Evolutionary conservation across 1,284 basidiomycete genomes (phyloP).

Genomic region (Blastosporella zonata): DNA sequence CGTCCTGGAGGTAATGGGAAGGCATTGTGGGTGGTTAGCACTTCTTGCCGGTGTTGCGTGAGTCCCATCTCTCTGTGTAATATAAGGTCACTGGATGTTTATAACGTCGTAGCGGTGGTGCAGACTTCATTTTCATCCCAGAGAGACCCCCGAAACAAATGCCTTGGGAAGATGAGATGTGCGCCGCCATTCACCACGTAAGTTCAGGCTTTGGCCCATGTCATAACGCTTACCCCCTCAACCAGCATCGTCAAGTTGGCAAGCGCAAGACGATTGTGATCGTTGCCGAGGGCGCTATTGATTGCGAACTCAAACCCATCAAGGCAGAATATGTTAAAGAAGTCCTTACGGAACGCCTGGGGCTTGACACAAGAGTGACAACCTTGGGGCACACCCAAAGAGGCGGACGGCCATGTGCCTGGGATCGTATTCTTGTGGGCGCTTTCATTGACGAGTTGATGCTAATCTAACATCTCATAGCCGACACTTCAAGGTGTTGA

Average conservation of each 20-base stretch:
- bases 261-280: conserved; percentile 99
- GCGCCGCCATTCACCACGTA: conserved; percentile 78
- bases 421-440: conserved; percentile 84
- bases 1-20: conserved; percentile 98
- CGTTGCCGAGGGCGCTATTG: conserved; percentile 94
- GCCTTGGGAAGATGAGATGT: conserved; percentile 93
- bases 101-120: conserved; percentile 65
- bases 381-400: conserved; percentile 97
- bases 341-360: conserved; percentile 82
- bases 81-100: conserved; percentile 5
- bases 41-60: conserved; percentile 89
- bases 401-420: conserved; percentile 90
- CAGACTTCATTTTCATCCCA: conserved; percentile 97
- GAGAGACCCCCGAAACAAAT: conserved; percentile 81
- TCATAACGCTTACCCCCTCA: conserved; percentile 4
- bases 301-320: conserved; percentile 87
- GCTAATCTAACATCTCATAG: conserved; percentile 35
- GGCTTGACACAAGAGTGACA: conserved; percentile 96
- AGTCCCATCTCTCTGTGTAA: conserved; percentile 21
- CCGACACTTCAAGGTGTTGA: conserved; percentile 94
- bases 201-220: conserved; percentile 20
- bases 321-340: conserved; percentile 88
- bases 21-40: conserved; percentile 98
- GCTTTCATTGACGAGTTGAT: conserved; percentile 1
- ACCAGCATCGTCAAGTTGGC: conserved; percentile 86